Percentiles rank a stretch among this genome's conserved stretches.
Evolutionary conservation across 768 basidiomycete genomes (phyloP).

Genomic region (Chalciporus chontae): DNA sequence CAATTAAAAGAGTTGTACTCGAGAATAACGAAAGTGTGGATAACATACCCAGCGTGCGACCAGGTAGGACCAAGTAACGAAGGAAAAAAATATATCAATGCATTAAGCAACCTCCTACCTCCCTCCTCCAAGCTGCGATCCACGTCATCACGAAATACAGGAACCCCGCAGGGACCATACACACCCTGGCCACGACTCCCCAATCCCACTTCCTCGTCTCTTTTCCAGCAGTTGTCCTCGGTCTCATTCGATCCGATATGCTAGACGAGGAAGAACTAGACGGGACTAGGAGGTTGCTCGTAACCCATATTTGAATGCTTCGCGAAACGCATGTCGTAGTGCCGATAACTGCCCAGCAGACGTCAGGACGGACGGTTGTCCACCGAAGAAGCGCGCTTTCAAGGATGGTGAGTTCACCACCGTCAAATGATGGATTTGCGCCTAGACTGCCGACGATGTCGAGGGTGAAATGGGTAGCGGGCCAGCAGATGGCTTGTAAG

Average conservation of each 20-base stretch:
- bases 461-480: conserved; percentile 84
- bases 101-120: conserved; percentile 23
- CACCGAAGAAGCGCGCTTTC: conserved; percentile 30
- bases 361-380: conserved; percentile 67
- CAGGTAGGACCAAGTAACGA: not conserved
- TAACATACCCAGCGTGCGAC: not conserved
- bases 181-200: conserved; percentile 64
- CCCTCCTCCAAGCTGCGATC: conserved; percentile 44
- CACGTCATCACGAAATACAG: conserved; percentile 83
- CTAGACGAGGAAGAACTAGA: conserved; percentile 6
- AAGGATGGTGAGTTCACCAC: conserved; percentile 13
- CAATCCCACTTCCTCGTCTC: conserved; percentile 71
- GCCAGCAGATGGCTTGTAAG: conserved; percentile 95
- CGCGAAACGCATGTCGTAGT: conserved; percentile 83
- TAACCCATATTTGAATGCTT: conserved; percentile 93
- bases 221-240: conserved; percentile 11
- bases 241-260: conserved; percentile 21
- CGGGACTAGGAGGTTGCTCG: conserved; percentile 65
- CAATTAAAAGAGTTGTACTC: not conserved
- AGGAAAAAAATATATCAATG: not conserved
- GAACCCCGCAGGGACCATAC: conserved; percentile 68
- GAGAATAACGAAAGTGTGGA: not conserved
- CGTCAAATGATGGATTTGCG: conserved; percentile 6
- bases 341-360: conserved; percentile 87
- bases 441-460: conserved; percentile 53